phyloP scores from a whole-genome alignment of 2,329 filamentous ascomycete species.

The Aspergillus pseudoglaucus region DNA sequence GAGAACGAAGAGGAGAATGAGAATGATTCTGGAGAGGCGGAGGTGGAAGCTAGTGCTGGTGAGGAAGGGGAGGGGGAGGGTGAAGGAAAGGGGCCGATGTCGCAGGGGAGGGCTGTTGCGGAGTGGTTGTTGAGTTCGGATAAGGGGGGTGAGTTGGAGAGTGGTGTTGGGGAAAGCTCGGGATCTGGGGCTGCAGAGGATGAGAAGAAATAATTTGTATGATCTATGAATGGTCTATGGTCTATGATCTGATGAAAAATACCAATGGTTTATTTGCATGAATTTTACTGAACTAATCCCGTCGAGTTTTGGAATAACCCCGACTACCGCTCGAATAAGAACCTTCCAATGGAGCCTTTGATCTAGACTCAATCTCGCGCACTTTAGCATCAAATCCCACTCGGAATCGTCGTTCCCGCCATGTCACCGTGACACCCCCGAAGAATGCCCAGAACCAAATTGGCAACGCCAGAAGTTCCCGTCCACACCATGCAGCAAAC shows the following conservation, averaged over 20 bases:
- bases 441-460: conserved; percentile 88
- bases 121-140: conserved; percentile 38
- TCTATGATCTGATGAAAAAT: neutral
- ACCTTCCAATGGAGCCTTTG: conserved; percentile 10
- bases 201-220: conserved; percentile 6
- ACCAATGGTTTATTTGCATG: too few relatives aligned
- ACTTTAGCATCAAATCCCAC: conserved; percentile 83
- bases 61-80: conserved; percentile 8
- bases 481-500: conserved; percentile 74
- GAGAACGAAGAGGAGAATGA: conserved; percentile 12
- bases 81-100: conserved; percentile 16
- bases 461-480: conserved; percentile 75
- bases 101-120: conserved; percentile 35
- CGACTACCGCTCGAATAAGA: conserved; percentile 15
- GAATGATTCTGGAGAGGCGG: conserved; percentile 17
- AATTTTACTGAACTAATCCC: conserved; percentile 7
- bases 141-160: conserved; percentile 29
- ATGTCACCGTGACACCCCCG: conserved; percentile 78
- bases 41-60: conserved; percentile 13
- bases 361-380: conserved; percentile 43
- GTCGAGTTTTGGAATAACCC: conserved; percentile 8
- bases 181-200: conserved; percentile 12
- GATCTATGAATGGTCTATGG: neutral
- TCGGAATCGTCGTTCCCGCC: conserved; percentile 76
- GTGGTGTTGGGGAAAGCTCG: conserved; percentile 18